phyloP scores from a whole-genome alignment of 2,329 filamentous ascomycete genomes.

The Alternaria triticina region DNA sequence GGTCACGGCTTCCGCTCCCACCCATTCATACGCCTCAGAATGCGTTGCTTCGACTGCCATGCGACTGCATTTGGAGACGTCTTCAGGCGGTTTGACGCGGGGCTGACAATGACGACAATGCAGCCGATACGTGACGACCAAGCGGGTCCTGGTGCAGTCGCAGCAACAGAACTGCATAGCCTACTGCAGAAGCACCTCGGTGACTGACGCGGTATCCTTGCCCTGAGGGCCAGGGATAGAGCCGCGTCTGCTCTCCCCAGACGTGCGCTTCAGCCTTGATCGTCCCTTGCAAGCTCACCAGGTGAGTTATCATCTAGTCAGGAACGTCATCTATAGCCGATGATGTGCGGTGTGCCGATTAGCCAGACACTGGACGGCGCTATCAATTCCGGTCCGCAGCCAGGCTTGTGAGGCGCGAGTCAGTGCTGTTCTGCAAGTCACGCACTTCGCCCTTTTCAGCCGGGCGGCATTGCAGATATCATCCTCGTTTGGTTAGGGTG shows the following conservation, averaged over 20 bases:
- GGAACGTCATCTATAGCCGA: slow-evolving; percentile 17
- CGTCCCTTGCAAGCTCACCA: slow-evolving; percentile 5
- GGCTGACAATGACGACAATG: slow-evolving; percentile 16
- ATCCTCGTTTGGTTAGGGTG: slow-evolving; percentile 1
- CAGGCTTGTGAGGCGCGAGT: slow-evolving; percentile 8
- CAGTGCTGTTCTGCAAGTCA: slow-evolving; percentile 5
- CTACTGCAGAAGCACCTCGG: slow-evolving; percentile 21
- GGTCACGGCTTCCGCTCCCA: neutral
- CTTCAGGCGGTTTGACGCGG: slow-evolving; percentile 6
- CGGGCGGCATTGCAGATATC: neutral
- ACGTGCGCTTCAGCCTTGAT: slow-evolving; percentile 9
- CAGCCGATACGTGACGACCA: slow-evolving; percentile 18
- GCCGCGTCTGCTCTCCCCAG: slow-evolving; percentile 12
- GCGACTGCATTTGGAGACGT: neutral
- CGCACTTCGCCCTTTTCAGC: slow-evolving; percentile 3
- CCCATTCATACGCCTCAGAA: neutral
- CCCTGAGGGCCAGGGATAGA: slow-evolving; percentile 9
- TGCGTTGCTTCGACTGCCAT: neutral
- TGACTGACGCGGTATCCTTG: slow-evolving; percentile 20
- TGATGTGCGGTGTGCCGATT: slow-evolving; percentile 5
- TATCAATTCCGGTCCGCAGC: slow-evolving; percentile 16
- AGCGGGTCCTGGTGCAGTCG: slow-evolving; percentile 24
- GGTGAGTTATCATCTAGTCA: slow-evolving; percentile 13
- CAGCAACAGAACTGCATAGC: slow-evolving; percentile 18
- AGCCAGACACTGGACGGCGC: neutral